Base-by-base conservation (phyloP, 164 flowering plant species). In the Cinnamomum chago region DNA sequence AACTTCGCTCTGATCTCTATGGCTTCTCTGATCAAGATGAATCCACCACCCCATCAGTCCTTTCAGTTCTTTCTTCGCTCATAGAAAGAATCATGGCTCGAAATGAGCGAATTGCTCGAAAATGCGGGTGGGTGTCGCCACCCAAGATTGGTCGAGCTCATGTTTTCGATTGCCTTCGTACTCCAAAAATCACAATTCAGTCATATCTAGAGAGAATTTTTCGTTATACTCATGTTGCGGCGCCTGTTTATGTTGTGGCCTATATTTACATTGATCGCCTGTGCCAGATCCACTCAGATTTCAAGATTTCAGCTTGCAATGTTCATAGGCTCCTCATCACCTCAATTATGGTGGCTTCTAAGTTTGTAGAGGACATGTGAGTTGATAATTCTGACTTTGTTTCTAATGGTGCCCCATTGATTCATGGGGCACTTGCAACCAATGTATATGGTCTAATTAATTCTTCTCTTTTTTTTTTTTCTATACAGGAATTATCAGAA, bases 301-400 rank as follows among this genome's bases (percentile, higher is more conserved):
- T 94, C 65, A 70, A 89, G 28, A 86, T 94, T 75, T 84, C 79
- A 22, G 72, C 83, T 10, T 50, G 82, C 20, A 94, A 94, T 83
- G 98, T 94, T 0, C 97, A 94, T 75, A 76, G 92, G 65, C 88
- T 94, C 72, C 89, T 94, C 77, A 89, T 94, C 66, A 92, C 97
- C 3, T 88, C 93, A 1, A 85, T 94, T 75, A 90, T 94, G 96
- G 90, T 92, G 33, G 97, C 98, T 11, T 90, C 98, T 23, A 94
- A 94, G 67, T 94, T 90, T 79, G 93, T 89, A 0, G 98, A 94
- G 58, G 98, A 94, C 84, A 82, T 84, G 98, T 94, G 67, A 91
- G 97, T 55, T 71, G 11, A 25, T 17, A 47, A 22, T 50, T 22
- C 47, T 1, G 47, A 40, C 47, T 1, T 40, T 40, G 47, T 9